Base-by-base conservation (phyloP, 345 rosid species). In the Gossypium australe region DNA sequence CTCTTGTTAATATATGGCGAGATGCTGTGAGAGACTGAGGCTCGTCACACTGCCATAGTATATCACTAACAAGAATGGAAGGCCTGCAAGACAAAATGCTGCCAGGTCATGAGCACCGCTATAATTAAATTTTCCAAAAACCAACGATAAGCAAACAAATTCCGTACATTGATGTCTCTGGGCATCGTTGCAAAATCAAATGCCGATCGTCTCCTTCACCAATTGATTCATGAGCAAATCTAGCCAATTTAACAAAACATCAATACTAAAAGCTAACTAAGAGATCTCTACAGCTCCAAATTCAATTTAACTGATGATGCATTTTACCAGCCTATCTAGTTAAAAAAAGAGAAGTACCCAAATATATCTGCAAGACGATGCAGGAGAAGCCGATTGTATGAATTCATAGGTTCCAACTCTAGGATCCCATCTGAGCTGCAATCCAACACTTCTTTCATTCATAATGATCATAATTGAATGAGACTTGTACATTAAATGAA, bases 311-410 rank as follows among this genome's bases (percentile, higher is more conserved):
- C 38, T 11, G 55, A 59, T 16, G 25, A 14, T 41, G 24, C 38
- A 71, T 11, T 58, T 4, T 0, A n/a, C 17, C 20, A 16, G 24
- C 52, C 22, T 56, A 71, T 52, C 63, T 41, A 71, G 65, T 20
- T 27, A 48, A 45, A 25, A 14, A 61, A 43, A 3, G 4, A 17
- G 48, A 69, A 61, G 10, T 83, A 87, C 94, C 94, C 94, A 74
- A 89, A 89, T 75, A 88, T 86, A 69, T 90, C 94, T 27, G 92
- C 94, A 56, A 90, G 82, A 1, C 88, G 86, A 82, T 88, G 94
- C 82, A 88, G 43, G 29, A 89, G 90, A 74, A 88, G 92, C 11
- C 94, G 90, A 56, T 71, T 85, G 74, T 89, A 89, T 14, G 94
- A 71, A 76, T 85, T 83, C 94, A 88, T 88, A 20, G 94, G 90